Percentiles rank a stretch among this genome's conserved stretches.
Conservation (phyloP, 805 yeast genomes). For the Cyberlindnera suaveolens region DNA sequence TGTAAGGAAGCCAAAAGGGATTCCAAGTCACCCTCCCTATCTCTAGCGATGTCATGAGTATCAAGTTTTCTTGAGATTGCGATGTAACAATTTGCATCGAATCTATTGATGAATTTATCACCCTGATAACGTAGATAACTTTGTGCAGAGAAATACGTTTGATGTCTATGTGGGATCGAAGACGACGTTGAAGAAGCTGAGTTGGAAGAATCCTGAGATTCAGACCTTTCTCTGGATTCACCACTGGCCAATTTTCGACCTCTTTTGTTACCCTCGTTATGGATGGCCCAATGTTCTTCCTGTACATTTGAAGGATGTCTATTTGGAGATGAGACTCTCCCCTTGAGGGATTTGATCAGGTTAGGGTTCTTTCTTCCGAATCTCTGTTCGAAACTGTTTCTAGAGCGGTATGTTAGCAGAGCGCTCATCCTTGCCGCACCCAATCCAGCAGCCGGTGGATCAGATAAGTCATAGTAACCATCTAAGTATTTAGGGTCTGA, state of each 20-base stretch:
- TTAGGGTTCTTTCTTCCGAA: conserved; percentile 82
- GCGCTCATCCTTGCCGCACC: conserved; percentile 99
- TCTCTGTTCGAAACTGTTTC: conserved; percentile 85
- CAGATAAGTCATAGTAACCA: conserved; percentile 75
- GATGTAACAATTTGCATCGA: conserved; percentile 96
- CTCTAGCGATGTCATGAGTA: conserved; percentile 90
- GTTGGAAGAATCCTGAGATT: conserved; percentile 27
- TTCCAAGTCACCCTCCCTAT: conserved; percentile 40
- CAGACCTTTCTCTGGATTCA: conserved; percentile 12
- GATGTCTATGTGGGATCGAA: conserved; percentile 25
- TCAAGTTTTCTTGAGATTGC: conserved; percentile 90
- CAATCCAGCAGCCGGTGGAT: conserved; percentile 79
- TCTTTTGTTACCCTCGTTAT: conserved; percentile 71
- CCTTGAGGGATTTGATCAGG: conserved; percentile 11
- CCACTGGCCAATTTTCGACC: conserved; percentile 18
- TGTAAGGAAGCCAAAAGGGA: conserved; percentile 49
- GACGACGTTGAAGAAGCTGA: conserved; percentile 22
- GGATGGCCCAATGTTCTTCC: conserved; percentile 77
- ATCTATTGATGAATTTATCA: conserved; percentile 77
- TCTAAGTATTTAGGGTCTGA: conserved; percentile 91
- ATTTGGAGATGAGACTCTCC: not conserved
- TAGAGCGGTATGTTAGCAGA: conserved; percentile 80
- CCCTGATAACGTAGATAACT: conserved; percentile 93
- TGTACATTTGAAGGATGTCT: conserved; percentile 38
- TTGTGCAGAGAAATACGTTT: conserved; percentile 86